Conservation (phyloP, 169 alveolate species). For the Theileria annulata region DNA sequence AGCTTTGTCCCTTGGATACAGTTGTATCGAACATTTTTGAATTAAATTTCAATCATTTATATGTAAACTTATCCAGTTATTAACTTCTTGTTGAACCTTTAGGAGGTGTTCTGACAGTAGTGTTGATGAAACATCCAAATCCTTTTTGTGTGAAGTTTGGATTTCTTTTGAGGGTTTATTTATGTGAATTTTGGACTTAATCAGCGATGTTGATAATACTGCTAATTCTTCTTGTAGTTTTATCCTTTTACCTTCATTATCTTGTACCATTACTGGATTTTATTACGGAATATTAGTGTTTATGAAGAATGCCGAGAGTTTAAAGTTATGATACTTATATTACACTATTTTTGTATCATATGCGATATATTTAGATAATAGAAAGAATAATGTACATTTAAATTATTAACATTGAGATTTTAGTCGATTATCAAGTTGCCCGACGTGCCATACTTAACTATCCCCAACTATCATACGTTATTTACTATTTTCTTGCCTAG, state of each 20-base stretch:
- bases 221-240: slow-evolving; percentile 4
- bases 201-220: slow-evolving; percentile 41
- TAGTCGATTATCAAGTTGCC: slow-evolving; percentile 3
- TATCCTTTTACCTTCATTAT: slow-evolving; percentile 15
- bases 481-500: background rate
- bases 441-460: background rate
- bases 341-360: background rate
- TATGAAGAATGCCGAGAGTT: background rate
- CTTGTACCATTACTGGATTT: slow-evolving; percentile 6
- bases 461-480: slow-evolving; percentile 13
- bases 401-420: background rate
- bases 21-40: slow-evolving; percentile 9
- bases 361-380: slow-evolving; percentile 7
- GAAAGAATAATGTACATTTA: background rate
- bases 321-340: background rate
- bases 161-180: background rate
- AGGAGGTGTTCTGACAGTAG: slow-evolving; percentile 41
- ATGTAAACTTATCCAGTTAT: slow-evolving; percentile 55
- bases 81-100: slow-evolving; percentile 56
- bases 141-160: background rate
- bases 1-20: slow-evolving; percentile 5
- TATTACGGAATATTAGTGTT: background rate
- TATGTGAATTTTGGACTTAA: slow-evolving; percentile 42
- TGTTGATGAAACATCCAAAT: slow-evolving; percentile 30
- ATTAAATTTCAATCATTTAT: slow-evolving; percentile 16